Evolutionary conservation across 371 early-diverging fungal genomes (phyloP), one percentile per base, ranked within the genome.

Genomic region (Vavraia culicis): DNA sequence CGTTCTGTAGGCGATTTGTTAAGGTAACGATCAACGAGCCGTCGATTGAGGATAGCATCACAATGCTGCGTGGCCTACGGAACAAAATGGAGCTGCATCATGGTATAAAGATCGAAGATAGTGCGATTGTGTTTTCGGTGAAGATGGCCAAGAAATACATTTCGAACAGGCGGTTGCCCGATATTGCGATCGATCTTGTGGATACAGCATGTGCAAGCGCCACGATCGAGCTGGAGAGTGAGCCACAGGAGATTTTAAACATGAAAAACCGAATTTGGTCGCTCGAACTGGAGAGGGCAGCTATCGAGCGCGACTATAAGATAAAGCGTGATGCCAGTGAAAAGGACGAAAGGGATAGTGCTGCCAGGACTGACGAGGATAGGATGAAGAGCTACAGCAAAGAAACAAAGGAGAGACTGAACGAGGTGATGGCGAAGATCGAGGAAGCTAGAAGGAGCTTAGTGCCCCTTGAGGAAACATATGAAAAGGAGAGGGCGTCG

Each of bases 121-220:
- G 75, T 35, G 82, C 85, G 5, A 61, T 85, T 20, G 78, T 81
- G 0, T 74, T 77, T 31, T 82, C 85, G 16, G 83, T 78, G 0
- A 71, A 76, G 7, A 72, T 77, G 46, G 76, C 78, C 19, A 76
- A 82, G 50, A 75, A 82, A 13, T 83, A 82, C 52, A 76, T 85
- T 46, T 71, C 79, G 0, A 78, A 79, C 35, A 74, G 83, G 15
- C 76, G 77, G 62, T 71, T 81, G 18, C 84, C 84, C 4, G 84
- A 84, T 69, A 78, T 79, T 56, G 87, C 87, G 3, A 83, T 86
- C 59, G 85, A 85, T 68, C 60, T 86, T 1, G 70, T 86, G 11
- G 85, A 85, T 60, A 82, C 81, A 58, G 83, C 85, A 0, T 83
- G 83, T 56, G 77, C 82, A 5, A 78, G 78, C 44, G 70, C 79